phyloP scores from a whole-genome alignment of 495 filamentous ascomycete genomes.

The Patellaria atrata region DNA sequence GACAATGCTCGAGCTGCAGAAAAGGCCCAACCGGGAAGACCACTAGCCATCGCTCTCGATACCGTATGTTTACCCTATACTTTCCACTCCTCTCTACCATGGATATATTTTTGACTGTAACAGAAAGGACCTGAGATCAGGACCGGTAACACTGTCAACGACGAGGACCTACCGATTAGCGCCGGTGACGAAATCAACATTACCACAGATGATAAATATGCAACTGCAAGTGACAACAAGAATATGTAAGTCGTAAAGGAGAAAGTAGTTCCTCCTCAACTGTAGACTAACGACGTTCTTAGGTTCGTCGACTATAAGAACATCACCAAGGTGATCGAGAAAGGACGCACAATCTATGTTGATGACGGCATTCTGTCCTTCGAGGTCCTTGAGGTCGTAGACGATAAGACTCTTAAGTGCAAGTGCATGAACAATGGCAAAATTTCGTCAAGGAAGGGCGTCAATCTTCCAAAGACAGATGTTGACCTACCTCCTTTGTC shows the following conservation, averaged over 20 bases:
- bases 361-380: slow-evolving; percentile 96
- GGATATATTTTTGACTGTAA: slow-evolving; percentile 1
- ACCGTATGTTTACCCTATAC: slow-evolving; percentile 39
- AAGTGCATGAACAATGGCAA: slow-evolving; percentile 89
- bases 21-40: slow-evolving; percentile 56
- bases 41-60: slow-evolving; percentile 91
- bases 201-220: slow-evolving; percentile 94
- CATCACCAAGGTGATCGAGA: slow-evolving; percentile 92
- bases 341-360: slow-evolving; percentile 94
- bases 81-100: neutral
- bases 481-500: slow-evolving; percentile 95
- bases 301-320: slow-evolving; percentile 99
- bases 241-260: slow-evolving; percentile 61
- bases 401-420: slow-evolving; percentile 74
- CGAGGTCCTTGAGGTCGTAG: slow-evolving; percentile 73
- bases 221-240: slow-evolving; percentile 62
- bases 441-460: slow-evolving; percentile 96
- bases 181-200: slow-evolving; percentile 78
- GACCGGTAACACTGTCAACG: slow-evolving; percentile 78
- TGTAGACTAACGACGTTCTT: too few species aligned
- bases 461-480: slow-evolving; percentile 96
- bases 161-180: slow-evolving; percentile 75
- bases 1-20: slow-evolving; percentile 84
- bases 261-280: neutral
- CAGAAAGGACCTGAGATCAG: slow-evolving; percentile 96